A percentile compares a stretch with the other conserved stretches of the same genome.
Conservation (phyloP, 2,329 filamentous ascomycete genomes). For the Coniochaeta sp. region DNA sequence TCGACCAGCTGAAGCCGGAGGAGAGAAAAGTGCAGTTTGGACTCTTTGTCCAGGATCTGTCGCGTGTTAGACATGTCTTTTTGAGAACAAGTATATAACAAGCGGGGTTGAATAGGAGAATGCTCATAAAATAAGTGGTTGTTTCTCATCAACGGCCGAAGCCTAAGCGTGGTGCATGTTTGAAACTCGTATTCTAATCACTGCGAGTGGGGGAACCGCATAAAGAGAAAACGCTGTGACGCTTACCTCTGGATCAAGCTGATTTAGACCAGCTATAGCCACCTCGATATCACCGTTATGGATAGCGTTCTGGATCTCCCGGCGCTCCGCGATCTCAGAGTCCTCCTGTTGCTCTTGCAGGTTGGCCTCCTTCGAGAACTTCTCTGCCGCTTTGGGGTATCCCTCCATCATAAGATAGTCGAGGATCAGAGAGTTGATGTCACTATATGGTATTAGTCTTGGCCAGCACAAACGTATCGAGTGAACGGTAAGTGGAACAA, state of each 20-base stretch:
- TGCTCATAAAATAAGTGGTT: conserved; percentile 67
- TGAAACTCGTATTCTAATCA: conserved; percentile 84
- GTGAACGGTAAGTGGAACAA: conserved; percentile 10
- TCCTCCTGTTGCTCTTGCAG: conserved; percentile 61
- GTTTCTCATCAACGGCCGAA: conserved; percentile 85
- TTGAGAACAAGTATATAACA: conserved; percentile 21
- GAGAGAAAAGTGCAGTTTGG: conserved; percentile 79
- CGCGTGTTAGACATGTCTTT: conserved; percentile 18
- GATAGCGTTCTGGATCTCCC: conserved; percentile 78
- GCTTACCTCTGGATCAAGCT: conserved; percentile 78
- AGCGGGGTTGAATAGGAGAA: conserved; percentile 11
- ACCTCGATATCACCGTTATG: conserved; percentile 77
- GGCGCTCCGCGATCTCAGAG: conserved; percentile 66
- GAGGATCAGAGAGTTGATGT: conserved; percentile 91
- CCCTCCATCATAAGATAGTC: conserved; percentile 96
- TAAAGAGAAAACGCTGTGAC: conserved; percentile 4
- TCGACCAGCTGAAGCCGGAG: conserved; percentile 89
- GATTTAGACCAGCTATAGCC: conserved; percentile 82
- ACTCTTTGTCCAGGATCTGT: conserved; percentile 80
- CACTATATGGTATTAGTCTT: conserved; percentile 44
- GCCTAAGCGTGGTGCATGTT: conserved; percentile 99
- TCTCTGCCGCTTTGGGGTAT: conserved; percentile 85
- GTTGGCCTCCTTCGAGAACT: conserved; percentile 91
- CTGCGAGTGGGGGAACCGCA: conserved; percentile 38
- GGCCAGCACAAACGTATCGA: background rate